These are phyloP conservation scores for Verticillium tricorpus DNA, from an alignment of 2,329 filamentous ascomycete genomes.

Conservation along the genomic window DNA sequence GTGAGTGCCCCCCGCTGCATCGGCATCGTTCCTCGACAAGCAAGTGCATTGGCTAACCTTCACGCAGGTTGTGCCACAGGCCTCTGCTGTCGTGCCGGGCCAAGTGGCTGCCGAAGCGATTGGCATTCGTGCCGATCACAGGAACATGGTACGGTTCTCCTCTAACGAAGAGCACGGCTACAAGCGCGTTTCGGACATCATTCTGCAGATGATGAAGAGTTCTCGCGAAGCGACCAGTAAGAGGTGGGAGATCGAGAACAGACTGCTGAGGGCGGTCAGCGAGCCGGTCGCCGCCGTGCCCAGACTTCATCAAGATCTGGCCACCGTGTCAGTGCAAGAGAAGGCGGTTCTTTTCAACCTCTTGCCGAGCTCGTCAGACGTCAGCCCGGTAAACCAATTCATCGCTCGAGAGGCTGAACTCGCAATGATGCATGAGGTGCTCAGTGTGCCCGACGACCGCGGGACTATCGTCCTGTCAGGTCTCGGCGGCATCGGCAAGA, in stretches of 20 bases:
- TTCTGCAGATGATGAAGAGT: too few relatives aligned
- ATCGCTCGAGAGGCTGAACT: conserved; percentile 14
- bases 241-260: too few relatives aligned
- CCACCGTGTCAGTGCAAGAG: too few relatives aligned
- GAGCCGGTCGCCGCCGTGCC: too few relatives aligned
- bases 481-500: conserved; percentile 40
- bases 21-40: too few relatives aligned
- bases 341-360: too few relatives aligned
- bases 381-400: conserved; percentile 4
- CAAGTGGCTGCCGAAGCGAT: conserved; percentile 24
- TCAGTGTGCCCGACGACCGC: conserved; percentile 7
- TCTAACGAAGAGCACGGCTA: conserved; percentile 17
- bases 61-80: conserved; percentile 24
- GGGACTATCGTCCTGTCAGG: conserved; percentile 28
- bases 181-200: not conserved
- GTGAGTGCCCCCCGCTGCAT: conserved; percentile 10
- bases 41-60: conserved; percentile 2
- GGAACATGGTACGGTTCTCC: conserved; percentile 26
- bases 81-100: conserved; percentile 29
- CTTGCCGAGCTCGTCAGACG: too few relatives aligned
- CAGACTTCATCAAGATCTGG: too few relatives aligned
- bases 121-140: conserved; percentile 26
- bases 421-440: conserved; percentile 8
- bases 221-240: too few relatives aligned
- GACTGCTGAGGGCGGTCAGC: too few relatives aligned